Base-by-base conservation (phyloP, 306 rosid species). In the Prunus persica region DNA sequence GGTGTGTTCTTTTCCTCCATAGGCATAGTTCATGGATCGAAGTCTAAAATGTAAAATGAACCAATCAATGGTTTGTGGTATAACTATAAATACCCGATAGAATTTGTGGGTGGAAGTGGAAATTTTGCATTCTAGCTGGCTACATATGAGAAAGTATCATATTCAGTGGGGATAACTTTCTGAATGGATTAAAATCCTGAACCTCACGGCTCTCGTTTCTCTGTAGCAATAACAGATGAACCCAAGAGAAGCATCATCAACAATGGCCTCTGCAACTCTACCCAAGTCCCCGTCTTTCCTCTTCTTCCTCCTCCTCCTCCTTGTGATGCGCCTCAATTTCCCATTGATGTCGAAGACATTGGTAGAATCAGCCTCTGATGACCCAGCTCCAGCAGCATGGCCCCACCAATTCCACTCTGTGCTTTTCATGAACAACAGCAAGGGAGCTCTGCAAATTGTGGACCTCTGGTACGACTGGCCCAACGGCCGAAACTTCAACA, bases 401-500 rank as follows among this genome's bases (percentile, higher is more conserved):
- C 93, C 97, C 4, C 84, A 56, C 10, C 97, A 91, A 18, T 91
- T 91, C 84, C 98, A 92, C 81, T 84, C 97, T 7, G 20, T 92
- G 13, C 81, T 92, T 2, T 76, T 87, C 65, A 85, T 90, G 96
- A 92, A 86, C 85, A 11, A 70, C 34, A 81, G 71, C 67, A 62
- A 62, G 67, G 95, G 95, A 49, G 13, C 58, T 1, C 83, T 89
- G 0, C 87, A 94, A 82, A 74, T 78, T 11, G 43, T 86, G 38
- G 88, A 94, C 72, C 85, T 94, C 28, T 92, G 98, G 98, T 94
- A 94, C 91, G 98, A 94, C 69, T 92, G 98, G 98, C 80, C 91
- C 71, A 95, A 90, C n/a, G 98, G 97, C 1, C 91, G 98, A 9
- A 95, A 95, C 86, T 95, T 89, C 89, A 95, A 95, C 87, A 95